Conservation (phyloP, 164 flowering plant species). For the Warburgia ugandensis region DNA sequence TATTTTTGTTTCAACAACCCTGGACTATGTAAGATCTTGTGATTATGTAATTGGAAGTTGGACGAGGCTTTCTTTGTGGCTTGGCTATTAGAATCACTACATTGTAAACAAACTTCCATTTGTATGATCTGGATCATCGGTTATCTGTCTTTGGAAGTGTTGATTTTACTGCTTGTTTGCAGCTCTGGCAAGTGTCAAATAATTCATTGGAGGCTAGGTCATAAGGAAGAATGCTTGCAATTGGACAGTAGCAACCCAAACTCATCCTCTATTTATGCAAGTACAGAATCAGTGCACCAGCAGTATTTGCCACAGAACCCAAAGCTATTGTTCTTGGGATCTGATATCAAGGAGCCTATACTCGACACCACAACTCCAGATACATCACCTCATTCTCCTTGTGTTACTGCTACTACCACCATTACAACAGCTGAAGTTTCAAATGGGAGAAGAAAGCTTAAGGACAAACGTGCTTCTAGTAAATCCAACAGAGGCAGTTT, state of each 20-base stretch:
- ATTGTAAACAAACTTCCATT: background rate
- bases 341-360: conserved; percentile 15
- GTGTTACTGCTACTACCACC: conserved; percentile 10
- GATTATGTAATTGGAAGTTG: background rate
- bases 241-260: conserved; percentile 26
- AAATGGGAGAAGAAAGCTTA: conserved; percentile 17
- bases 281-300: conserved; percentile 21
- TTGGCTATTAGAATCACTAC: background rate
- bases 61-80: too few relatives aligned
- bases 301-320: conserved; percentile 12
- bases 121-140: background rate
- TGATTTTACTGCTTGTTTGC: conserved; percentile 17
- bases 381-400: conserved; percentile 13
- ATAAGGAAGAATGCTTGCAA: conserved; percentile 64
- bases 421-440: conserved; percentile 12
- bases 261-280: conserved; percentile 24
- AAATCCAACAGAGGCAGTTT: conserved; percentile 24
- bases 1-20: too few relatives aligned
- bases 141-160: too few relatives aligned
- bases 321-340: conserved; percentile 11
- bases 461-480: conserved; percentile 23
- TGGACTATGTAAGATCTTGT: background rate
- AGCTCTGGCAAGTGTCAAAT: conserved; percentile 94
- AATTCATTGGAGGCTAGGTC: conserved; percentile 82
- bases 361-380: conserved; percentile 17